Base-by-base conservation (phyloP, 371 early-diverging fungal species). In the Chytridium lagenaria region DNA sequence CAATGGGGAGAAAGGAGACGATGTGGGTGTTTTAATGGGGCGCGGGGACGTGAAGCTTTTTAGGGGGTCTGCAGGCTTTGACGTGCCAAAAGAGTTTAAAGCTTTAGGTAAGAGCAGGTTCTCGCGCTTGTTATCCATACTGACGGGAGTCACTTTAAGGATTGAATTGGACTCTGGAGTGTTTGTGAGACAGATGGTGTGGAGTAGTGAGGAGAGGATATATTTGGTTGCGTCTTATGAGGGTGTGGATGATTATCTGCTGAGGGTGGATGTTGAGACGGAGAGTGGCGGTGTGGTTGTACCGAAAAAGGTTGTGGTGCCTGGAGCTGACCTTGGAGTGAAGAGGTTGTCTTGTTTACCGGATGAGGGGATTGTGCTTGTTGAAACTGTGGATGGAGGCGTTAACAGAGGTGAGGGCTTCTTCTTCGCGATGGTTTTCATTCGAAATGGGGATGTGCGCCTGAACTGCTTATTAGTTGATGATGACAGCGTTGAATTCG, bases 21-120 rank as follows among this genome's bases (percentile, higher is more conserved):
- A 88, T 33, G 81, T 94, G 75, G 93, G 90, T 1, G 91, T 88
- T 23, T 81, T n/a, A n/a, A n/a, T n/a, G 93, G 64, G 19, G 44
- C 19, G 44, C 44, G 44, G 44, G 44, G 44, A 19, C 12, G 44
- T 44, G 44, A 7, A 19, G 44, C 12, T 44, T 44, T 44, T 44
- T 19, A 19, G 44, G 44, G 19, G 44, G 44, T 7, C 7, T n/a
- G n/a, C n/a, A n/a, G n/a, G n/a, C n/a, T n/a, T n/a, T n/a, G n/a
- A n/a, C n/a, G n/a, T n/a, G n/a, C n/a, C n/a, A n/a, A n/a, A n/a
- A n/a, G n/a, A n/a, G n/a, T n/a, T n/a, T n/a, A n/a, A n/a, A n/a
- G n/a, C n/a, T n/a, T n/a, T n/a, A n/a, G n/a, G n/a, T n/a, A n/a
- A n/a, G n/a, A n/a, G n/a, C n/a, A n/a, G n/a, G n/a, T n/a, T n/a